Evolutionary conservation across 2,329 filamentous ascomycete species (phyloP), one percentile per base, ranked within the genome.

Genomic region (Aureobasidium sp.): DNA sequence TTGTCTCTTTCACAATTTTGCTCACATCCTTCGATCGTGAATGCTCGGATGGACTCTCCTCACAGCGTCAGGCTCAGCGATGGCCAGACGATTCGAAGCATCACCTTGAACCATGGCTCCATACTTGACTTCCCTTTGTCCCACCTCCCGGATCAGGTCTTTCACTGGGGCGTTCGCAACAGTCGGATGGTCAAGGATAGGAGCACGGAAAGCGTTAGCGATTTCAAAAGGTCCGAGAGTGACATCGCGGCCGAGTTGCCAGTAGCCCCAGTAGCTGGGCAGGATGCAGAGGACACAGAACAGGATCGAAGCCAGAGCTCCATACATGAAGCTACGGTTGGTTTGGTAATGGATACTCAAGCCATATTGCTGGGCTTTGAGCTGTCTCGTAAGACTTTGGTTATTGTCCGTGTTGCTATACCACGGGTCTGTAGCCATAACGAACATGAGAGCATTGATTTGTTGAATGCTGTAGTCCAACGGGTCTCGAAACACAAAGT

Each of bases 171-270:
- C 61, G 22, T 58, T 62, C 9, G 61, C 49, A 2, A 39, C 61
- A 25, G 15, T n/a, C 2, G 61, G 61, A 42, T 56, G 49, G 17
- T 62, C 61, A 2, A 64, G 51, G 1, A 63, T 36, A 11, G 65
- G 69, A 15, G 72, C 71, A 1, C 68, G 68, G 58, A 74, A 74
- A 1, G 71, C 72, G 25, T 73, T 68, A 1, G 71, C 71, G 36
- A 75, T 75, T 55, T 74, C 72, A 1, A 75, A 68, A 6, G 73
- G 73, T 15, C 68, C 69, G 0, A 75, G 66, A 5, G 72, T 71
- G 9, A 74, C 71, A 42, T 71, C 69, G 53, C 73, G 70, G 1
- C 72, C 72, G 0, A 74, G 69, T 37, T 73, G 65, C 73, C 72
- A 74, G 67, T 70, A 75, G 17, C 71, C 70, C 67, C 67, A 74